Evolutionary conservation across 163 green algal species (phyloP), one percentile per base, ranked within the genome.

Genomic region (Chlorella variabilis): DNA sequence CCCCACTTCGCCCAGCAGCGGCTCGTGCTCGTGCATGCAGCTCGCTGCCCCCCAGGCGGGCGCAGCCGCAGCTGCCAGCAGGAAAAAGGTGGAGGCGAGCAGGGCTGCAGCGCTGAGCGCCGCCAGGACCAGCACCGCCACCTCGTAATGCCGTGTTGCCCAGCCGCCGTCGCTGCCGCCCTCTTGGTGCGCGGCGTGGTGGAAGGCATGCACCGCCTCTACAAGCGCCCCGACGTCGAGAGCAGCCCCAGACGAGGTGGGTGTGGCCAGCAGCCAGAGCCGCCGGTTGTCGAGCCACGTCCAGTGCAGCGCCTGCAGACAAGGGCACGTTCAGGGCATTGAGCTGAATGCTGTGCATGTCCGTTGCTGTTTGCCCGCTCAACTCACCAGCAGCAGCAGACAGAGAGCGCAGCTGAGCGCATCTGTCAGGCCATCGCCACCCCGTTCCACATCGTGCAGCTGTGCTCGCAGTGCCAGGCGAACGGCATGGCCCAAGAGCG

Each of bases 181-280:
- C 34, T 79, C 51, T 11, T 58, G 71, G 31, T 79, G 51, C 36
- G 7, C 25, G 3, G 71, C 54, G n/a, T 67, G n/a, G 38, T 38
- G 71, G 13, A 54, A 56, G 0, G 71, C 58, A 11, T 58, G 34
- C 2, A 54, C 41, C 31, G 74, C 74, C 27, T 71, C 59, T 21
- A 81, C 74, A 3, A 71, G n/a, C 23, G 58, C 39, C 20, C 74
- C 58, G 21, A 81, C 17, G 1, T 81, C 74, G 39, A 81, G 39
- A 2, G 41, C 74, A 1, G 42, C 39, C 3, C 21, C 42, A 6
- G 41, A 74, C 41, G 61, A 31, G 29, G 59, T 29, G 20, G 61
- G 75, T 0, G 41, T 34, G 31, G 59, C 75, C 29, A 73, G 75
- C 75, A 74, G 61, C 75, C 75, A 81, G 20, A 74, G 61, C 4